A percentile compares a stretch with the other conserved stretches of the same genome.
Evolutionary conservation across 2,329 filamentous ascomycete genomes (phyloP).

Genomic region (Diaporthe helianthi): DNA sequence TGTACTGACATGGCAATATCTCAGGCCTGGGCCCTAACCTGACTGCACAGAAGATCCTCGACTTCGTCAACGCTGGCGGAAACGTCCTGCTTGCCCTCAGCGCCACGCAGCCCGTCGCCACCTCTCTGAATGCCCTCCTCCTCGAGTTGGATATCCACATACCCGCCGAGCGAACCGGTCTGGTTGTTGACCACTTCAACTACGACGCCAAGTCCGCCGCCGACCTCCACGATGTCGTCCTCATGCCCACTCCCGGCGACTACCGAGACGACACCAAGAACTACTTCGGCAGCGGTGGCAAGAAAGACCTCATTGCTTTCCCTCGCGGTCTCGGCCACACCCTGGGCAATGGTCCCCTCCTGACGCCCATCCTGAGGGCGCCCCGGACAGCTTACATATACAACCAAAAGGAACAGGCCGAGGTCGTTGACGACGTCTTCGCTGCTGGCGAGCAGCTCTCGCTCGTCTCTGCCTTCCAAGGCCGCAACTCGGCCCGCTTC

Average conservation of each 20-base stretch:
- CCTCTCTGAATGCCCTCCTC: conserved; percentile 78
- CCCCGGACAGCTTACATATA: conserved; percentile 90
- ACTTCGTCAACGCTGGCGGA: conserved; percentile 90
- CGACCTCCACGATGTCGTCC: conserved; percentile 87
- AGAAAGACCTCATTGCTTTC: conserved; percentile 73
- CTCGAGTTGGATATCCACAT: conserved; percentile 88
- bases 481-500: conserved; percentile 90
- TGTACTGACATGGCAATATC: not conserved
- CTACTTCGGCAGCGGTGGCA: conserved; percentile 73
- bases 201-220: conserved; percentile 79
- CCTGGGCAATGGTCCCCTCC: conserved; percentile 77
- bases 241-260: conserved; percentile 73
- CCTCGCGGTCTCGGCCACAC: conserved; percentile 82
- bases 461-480: conserved; percentile 86
- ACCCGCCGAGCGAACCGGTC: conserved; percentile 82
- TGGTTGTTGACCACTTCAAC: conserved; percentile 95
- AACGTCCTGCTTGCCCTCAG: conserved; percentile 91
- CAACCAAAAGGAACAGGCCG: conserved; percentile 85
- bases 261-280: conserved; percentile 74
- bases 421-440: conserved; percentile 80
- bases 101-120: conserved; percentile 72
- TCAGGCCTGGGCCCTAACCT: conserved; percentile 87
- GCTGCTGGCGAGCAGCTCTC: conserved; percentile 83
- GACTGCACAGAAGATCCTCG: conserved; percentile 83
- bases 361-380: conserved; percentile 83